Evolutionary conservation across 73 alveolate genomes (phyloP).

Genomic region (Stentor roeselii): DNA sequence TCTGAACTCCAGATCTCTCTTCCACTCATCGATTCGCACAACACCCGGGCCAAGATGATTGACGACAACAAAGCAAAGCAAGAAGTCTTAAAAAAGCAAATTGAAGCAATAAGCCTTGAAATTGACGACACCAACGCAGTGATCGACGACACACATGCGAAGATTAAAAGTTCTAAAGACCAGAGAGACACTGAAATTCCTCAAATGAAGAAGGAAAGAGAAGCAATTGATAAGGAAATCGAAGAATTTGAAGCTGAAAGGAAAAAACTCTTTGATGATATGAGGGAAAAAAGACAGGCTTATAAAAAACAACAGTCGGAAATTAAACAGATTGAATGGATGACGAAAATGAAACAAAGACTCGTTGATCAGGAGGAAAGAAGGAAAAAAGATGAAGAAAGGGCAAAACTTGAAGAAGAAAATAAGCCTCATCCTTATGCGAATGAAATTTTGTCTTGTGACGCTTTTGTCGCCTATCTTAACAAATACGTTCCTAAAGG

Average conservation of each 20-base stretch:
- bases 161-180: neutral
- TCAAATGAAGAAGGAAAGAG: neutral
- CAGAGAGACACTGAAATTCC: slow-evolving; percentile 10
- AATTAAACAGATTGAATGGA: slow-evolving; percentile 16
- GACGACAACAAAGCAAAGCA: neutral
- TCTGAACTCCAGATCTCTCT: neutral
- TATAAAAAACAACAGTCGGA: neutral
- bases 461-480: neutral
- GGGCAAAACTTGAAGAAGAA: slow-evolving; percentile 26
- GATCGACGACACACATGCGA: neutral
- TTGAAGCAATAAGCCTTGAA: neutral
- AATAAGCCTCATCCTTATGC: slow-evolving; percentile 28
- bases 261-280: neutral
- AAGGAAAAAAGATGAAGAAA: slow-evolving; percentile 16
- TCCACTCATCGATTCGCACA: neutral
- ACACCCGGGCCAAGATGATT: neutral
- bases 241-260: neutral
- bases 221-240: neutral
- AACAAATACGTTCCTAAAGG: neutral
- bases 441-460: slow-evolving; percentile 11
- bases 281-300: neutral
- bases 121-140: neutral
- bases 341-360: slow-evolving; percentile 15
- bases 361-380: neutral
- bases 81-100: neutral